Percentiles rank a stretch among this genome's conserved stretches.
Evolutionary conservation across 176 grass and related monocot species (phyloP).

Genomic region (Zea mays): Zm-B73-REFERENCE-NAM-5.0 NC_050096.1:90312001-90312500

Average conservation of each 20-base stretch:
- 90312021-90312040: constrained; percentile 40
- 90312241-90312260: constrained; percentile 25
- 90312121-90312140: constrained; percentile 63
- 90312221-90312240: constrained; percentile 26
- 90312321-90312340: constrained; percentile 34
- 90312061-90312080: neutral
- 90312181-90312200: neutral
- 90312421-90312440: neutral
- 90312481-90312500: too few species aligned
- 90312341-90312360: neutral
- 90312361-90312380: too few species aligned
- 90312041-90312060: constrained; percentile 43
- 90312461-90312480: fast-evolving
- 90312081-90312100: constrained; percentile 19
- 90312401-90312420: neutral
- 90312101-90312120: constrained; percentile 52
- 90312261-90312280: constrained; percentile 58
- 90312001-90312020: constrained; percentile 38
- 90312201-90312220: constrained; percentile 14
- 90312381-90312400: too few species aligned
- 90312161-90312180: constrained; percentile 49
- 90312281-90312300: too few species aligned
- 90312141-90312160: constrained; percentile 73
- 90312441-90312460: fast-evolving
- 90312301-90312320: constrained; percentile 20